Conservation (phyloP, 2,329 filamentous ascomycete species). For the Penicillium sclerotiorum region DNA sequence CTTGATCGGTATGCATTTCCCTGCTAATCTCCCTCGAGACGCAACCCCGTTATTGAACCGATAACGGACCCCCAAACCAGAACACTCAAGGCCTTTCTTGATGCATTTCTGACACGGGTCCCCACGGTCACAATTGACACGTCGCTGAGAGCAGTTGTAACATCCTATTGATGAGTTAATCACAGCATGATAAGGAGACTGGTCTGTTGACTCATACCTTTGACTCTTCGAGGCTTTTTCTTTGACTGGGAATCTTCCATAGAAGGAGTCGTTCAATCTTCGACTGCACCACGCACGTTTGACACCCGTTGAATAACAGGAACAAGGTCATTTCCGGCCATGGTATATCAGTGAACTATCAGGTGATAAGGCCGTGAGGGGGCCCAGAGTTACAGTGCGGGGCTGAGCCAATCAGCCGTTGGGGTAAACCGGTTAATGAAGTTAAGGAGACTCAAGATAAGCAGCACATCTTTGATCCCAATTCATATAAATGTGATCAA, state of each 20-base stretch:
- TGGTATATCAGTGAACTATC: too few species aligned
- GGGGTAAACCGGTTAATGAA: too few species aligned
- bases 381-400: too few species aligned
- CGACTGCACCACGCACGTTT: too few species aligned
- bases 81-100: slow-evolving; percentile 13
- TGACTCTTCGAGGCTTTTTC: slow-evolving; percentile 4
- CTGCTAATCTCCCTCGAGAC: slow-evolving; percentile 10
- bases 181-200: not conserved
- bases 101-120: slow-evolving; percentile 13
- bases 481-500: too few species aligned
- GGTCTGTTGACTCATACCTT: slow-evolving; percentile 9
- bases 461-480: too few species aligned
- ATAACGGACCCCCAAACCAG: slow-evolving; percentile 13
- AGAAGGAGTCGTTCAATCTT: not conserved
- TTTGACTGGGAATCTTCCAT: not conserved
- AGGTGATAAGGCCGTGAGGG: too few species aligned
- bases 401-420: too few species aligned
- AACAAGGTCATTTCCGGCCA: too few species aligned
- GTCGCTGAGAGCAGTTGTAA: slow-evolving; percentile 19
- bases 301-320: too few species aligned
- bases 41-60: slow-evolving; percentile 14
- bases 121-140: slow-evolving; percentile 16
- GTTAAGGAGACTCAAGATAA: too few species aligned
- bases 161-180: slow-evolving; percentile 7
- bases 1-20: slow-evolving; percentile 1